Base-by-base conservation (phyloP, 106 monocot species). In the Dioscorea zingiberensis region DNA sequence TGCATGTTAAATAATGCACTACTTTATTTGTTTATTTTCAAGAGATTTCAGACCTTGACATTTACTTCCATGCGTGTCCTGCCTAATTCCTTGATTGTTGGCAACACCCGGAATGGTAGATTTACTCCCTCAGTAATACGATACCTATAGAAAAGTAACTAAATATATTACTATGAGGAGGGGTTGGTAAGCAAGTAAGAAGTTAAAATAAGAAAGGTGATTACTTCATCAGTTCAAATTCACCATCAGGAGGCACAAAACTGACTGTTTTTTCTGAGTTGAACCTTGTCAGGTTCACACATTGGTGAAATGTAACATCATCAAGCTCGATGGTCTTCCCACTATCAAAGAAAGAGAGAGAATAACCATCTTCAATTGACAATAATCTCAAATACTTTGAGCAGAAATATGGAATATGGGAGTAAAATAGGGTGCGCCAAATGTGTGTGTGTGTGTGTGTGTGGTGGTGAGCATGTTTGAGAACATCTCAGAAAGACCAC, bases 221-320 rank as follows among this genome's bases (percentile, higher is more conserved):
- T 81, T 98, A 98, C 98, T 98, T 98, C 98, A 98, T 98, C 58
- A 98, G 71, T 80, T 98, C 98, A 77, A 98, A 98, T 93, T 98
- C 98, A 66, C 98, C 98, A 82, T 98, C 98, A 56, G 98, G 98
- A 59, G 98, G 98, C 69, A 98, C 98, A 76, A 98, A 98, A 71
- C 98, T 98, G 74, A 98, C 98, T 7, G 98, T 98, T 68, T 93
- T 98, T 78, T 98, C 98, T 30, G 93, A 89, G 69, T 98, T 98
- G 75, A 98, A 98, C 71, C 98, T 98, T n/a, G 98, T 98, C 75
- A 98, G 67, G 69, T 98, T 98, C 16, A 98, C 98, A 76, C 98
- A 98, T 68, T 98, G 98, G 63, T 98, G 98, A 59, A 98, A 98
- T 18, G 98, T 98, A 46, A 98, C 98, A 80, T 98, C 98, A 65